Evolutionary conservation across 2,329 filamentous ascomycete genomes (phyloP).

Genomic region (Aspergillus phoenicis): DNA sequence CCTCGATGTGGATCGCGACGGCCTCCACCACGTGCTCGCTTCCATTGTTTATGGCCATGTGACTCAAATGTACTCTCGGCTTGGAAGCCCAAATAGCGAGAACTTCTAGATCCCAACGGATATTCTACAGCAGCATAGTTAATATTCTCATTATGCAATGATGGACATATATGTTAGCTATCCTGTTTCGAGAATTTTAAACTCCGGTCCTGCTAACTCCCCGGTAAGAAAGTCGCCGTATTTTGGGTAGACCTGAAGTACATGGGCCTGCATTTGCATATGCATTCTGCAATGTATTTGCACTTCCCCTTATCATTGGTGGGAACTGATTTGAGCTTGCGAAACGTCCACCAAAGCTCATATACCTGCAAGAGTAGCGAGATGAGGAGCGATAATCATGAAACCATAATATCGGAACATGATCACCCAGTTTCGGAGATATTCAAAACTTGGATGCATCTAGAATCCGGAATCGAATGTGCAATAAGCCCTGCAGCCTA

Average conservation of each 20-base stretch:
- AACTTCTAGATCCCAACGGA: background rate
- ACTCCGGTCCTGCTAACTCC: background rate
- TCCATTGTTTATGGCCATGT: constrained; percentile 3
- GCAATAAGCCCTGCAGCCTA: too few species aligned
- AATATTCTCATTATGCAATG: background rate
- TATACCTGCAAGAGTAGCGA: too few species aligned
- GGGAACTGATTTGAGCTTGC: background rate
- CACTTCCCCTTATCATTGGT: background rate
- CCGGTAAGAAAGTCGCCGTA: constrained; percentile 1
- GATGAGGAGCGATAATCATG: too few species aligned
- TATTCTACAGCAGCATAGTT: background rate
- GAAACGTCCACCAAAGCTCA: too few species aligned
- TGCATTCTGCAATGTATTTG: background rate
- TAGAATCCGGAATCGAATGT: too few species aligned
- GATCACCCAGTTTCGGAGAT: too few species aligned
- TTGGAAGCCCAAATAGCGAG: background rate
- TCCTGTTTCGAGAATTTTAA: background rate
- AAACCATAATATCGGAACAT: too few species aligned
- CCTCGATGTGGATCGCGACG: background rate
- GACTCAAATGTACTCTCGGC: background rate
- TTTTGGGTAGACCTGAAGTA: background rate
- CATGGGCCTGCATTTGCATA: background rate
- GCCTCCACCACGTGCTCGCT: constrained; percentile 4
- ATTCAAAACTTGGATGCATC: too few species aligned
- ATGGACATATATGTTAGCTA: background rate